These are phyloP conservation scores for Poa annua DNA, from an alignment of 176 grass and related monocot species.

Conservation along the genomic window DNA sequence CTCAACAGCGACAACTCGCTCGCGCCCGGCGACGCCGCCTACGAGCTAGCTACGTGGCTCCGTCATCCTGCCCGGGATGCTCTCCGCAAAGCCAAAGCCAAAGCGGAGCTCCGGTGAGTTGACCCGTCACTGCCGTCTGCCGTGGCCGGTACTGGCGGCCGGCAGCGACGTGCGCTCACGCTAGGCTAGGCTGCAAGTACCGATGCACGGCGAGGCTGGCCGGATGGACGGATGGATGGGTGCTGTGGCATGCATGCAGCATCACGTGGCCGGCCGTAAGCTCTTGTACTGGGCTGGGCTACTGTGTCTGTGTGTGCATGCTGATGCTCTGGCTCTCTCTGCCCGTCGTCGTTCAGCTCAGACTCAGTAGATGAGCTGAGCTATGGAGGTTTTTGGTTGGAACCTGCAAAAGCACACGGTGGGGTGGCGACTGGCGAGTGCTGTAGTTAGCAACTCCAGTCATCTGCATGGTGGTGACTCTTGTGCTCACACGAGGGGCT, in stretches of 20 bases:
- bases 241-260: neutral
- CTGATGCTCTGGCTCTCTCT: too few species aligned
- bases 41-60: neutral
- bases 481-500: too few species aligned
- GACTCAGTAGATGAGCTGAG: too few species aligned
- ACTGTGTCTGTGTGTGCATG: too few species aligned
- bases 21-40: neutral
- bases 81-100: neutral
- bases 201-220: neutral
- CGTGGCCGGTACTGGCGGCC: too few species aligned
- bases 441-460: too few species aligned
- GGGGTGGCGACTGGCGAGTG: too few species aligned
- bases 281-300: too few species aligned
- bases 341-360: too few species aligned
- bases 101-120: neutral
- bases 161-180: neutral
- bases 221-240: neutral
- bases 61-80: neutral
- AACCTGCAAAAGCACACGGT: too few species aligned
- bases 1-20: neutral
- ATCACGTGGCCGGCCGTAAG: neutral
- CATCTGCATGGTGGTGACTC: too few species aligned
- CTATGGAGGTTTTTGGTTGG: too few species aligned
- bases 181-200: conserved; percentile 14
- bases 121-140: neutral